Conservation (phyloP, 768 basidiomycete genomes). For the Peribolospora kevripleyi region DNA sequence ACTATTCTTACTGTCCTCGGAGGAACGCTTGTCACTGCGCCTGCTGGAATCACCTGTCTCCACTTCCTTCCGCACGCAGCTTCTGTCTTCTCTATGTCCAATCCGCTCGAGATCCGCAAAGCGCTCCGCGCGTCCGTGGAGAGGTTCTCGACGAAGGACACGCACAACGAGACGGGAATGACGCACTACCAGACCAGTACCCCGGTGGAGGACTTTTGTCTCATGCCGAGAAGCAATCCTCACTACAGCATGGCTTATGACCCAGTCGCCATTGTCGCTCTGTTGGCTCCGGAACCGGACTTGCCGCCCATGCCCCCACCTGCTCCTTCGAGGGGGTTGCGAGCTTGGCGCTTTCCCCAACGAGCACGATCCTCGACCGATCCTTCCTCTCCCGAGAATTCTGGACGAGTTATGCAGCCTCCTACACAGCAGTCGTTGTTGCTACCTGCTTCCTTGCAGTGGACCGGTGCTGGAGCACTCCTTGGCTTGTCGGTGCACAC, state of each 20-base stretch:
- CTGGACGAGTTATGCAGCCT: constrained; percentile 8
- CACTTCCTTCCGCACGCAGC: constrained; percentile 31
- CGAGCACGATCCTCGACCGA: constrained; percentile 11
- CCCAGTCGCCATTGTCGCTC: constrained; percentile 39
- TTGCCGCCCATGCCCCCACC: constrained; percentile 17
- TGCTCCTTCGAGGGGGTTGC: constrained; percentile 44
- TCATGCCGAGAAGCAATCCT: constrained; percentile 44
- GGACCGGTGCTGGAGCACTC: background rate
- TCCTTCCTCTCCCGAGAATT: constrained; percentile 4
- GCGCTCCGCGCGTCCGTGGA: constrained; percentile 37
- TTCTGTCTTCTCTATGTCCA: constrained; percentile 4
- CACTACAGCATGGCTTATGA: constrained; percentile 45
- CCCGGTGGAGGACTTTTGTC: constrained; percentile 49
- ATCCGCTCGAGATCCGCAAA: constrained; percentile 22
- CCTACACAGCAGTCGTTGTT: background rate
- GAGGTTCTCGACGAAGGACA: constrained; percentile 8
- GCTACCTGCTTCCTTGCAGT: constrained; percentile 6
- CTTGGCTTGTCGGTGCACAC: too few species aligned
- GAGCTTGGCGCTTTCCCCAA: constrained; percentile 18
- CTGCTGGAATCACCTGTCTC: constrained; percentile 40
- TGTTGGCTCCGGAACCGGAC: constrained; percentile 27
- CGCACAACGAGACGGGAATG: constrained; percentile 14
- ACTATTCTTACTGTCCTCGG: constrained; percentile 54
- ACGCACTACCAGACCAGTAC: constrained; percentile 37
- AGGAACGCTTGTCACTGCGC: constrained; percentile 34